A percentile compares a stretch with the other conserved stretches of the same genome.
Conservation (phyloP, 1,139 yeast genomes). For the Debaryomycetaceae sp. region DNA sequence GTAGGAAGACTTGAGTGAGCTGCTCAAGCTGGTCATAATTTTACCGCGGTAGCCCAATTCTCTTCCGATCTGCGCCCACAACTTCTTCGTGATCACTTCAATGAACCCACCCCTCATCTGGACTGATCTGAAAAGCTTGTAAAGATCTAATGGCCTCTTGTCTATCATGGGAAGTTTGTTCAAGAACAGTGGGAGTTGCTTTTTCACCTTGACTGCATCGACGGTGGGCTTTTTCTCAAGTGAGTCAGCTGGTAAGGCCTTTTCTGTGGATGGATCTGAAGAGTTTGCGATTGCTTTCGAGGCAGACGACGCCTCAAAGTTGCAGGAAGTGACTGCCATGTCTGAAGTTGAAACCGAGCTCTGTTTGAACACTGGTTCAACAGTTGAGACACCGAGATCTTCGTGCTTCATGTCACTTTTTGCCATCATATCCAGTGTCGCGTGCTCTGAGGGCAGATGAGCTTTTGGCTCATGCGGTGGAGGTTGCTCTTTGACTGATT, state of each 20-base stretch:
- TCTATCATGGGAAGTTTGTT: slow-evolving; percentile 49
- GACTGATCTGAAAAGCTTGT: slow-evolving; percentile 47
- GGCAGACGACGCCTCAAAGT: too few relatives aligned
- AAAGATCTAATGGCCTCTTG: slow-evolving; percentile 53
- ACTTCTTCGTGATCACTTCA: slow-evolving; percentile 48
- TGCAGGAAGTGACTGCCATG: too few relatives aligned
- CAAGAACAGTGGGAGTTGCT: slow-evolving; percentile 11
- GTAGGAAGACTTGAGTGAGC: slow-evolving; percentile 61
- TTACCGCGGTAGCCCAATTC: slow-evolving; percentile 73
- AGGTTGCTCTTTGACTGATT: background rate
- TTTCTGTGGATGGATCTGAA: too few relatives aligned
- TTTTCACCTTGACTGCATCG: too few relatives aligned
- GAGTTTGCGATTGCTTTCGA: too few relatives aligned
- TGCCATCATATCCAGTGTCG: background rate
- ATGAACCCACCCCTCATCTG: slow-evolving; percentile 55
- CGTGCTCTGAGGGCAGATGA: background rate
- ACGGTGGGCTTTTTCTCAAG: too few relatives aligned
- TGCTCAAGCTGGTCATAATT: slow-evolving; percentile 66
- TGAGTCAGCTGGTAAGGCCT: background rate
- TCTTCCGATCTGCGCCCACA: slow-evolving; percentile 68
- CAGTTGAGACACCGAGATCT: background rate
- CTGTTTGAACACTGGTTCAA: too few relatives aligned
- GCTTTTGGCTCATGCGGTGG: background rate
- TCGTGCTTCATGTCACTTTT: slow-evolving; percentile 1
- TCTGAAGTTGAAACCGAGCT: too few relatives aligned